A percentile compares a stretch with the other conserved stretches of the same genome.
phyloP scores from a whole-genome alignment of 192 early-diverging fungal genomes.

The Coemansia sp. region DNA sequence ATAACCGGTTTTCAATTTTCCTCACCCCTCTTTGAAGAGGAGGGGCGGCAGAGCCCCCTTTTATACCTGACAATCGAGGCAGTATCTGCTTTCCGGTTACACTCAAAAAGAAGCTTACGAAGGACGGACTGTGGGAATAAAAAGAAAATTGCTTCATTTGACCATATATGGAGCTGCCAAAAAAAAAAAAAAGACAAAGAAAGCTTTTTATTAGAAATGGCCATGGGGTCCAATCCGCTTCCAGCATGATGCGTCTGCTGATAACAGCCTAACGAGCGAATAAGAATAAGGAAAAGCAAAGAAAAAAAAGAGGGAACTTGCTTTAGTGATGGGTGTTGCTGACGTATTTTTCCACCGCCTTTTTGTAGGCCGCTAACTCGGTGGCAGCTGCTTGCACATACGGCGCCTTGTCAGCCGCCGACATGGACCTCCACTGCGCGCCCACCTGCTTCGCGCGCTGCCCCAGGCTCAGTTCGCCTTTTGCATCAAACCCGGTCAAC shows the following conservation, averaged over 20 bases:
- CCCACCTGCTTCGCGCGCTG: background rate
- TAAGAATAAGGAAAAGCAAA: background rate
- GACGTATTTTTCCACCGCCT: conserved; percentile 26
- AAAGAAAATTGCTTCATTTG: background rate
- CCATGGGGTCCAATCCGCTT: background rate
- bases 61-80: conserved; percentile 13
- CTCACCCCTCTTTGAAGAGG: too few relatives aligned
- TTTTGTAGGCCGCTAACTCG: conserved; percentile 16
- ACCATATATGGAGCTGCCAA: too few relatives aligned
- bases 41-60: conserved; percentile 14
- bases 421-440: conserved; percentile 37
- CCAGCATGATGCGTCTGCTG: conserved; percentile 4
- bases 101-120: background rate
- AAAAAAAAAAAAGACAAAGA: background rate
- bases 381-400: conserved; percentile 14
- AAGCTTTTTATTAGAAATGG: background rate
- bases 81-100: background rate
- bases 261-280: background rate
- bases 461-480: background rate
- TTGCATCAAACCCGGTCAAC: background rate
- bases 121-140: background rate
- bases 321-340: conserved; percentile 11
- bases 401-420: conserved; percentile 29
- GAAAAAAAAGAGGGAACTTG: background rate
- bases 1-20: too few relatives aligned